Percentiles rank a stretch among this genome's conserved stretches.
Conservation (phyloP, 1,139 yeast species). For the Suhomyces terraborum region DNA sequence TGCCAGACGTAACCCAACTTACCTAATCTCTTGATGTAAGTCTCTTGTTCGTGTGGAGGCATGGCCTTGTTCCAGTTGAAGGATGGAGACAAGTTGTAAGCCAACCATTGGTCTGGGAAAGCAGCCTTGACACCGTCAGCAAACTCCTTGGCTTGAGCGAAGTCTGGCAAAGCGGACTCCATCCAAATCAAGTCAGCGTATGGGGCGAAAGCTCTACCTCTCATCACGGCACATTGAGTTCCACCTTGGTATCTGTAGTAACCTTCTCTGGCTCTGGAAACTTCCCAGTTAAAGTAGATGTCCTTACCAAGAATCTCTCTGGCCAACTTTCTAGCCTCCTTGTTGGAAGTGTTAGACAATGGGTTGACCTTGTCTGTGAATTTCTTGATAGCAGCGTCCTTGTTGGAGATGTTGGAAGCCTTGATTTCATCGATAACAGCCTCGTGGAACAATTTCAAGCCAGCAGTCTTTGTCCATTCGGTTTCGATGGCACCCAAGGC, state of each 20-base stretch:
- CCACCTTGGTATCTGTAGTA: slow-evolving; percentile 97
- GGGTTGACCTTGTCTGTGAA: slow-evolving; percentile 76
- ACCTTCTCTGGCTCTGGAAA: slow-evolving; percentile 95
- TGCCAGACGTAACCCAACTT: slow-evolving; percentile 96
- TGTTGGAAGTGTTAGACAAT: slow-evolving; percentile 69
- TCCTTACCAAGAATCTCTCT: slow-evolving; percentile 78
- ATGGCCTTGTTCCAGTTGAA: slow-evolving; percentile 98
- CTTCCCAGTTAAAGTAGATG: slow-evolving; percentile 92
- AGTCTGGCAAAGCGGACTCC: slow-evolving; percentile 97
- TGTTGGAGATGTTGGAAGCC: slow-evolving; percentile 59
- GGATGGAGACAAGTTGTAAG: slow-evolving; percentile 94
- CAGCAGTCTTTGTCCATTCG: slow-evolving; percentile 83
- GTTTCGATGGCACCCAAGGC: slow-evolving; percentile 73
- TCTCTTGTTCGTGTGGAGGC: slow-evolving; percentile 84
- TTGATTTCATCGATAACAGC: slow-evolving; percentile 87
- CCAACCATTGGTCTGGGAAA: slow-evolving; percentile 91
- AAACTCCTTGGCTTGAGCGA: slow-evolving; percentile 89
- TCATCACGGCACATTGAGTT: slow-evolving; percentile 95
- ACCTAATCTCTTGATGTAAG: slow-evolving; percentile 85
- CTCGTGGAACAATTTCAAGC: slow-evolving; percentile 85
- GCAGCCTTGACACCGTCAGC: slow-evolving; percentile 85
- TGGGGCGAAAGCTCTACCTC: slow-evolving; percentile 95
- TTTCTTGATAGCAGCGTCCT: slow-evolving; percentile 62
- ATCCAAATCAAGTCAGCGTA: slow-evolving; percentile 97
- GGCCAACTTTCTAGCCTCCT: slow-evolving; percentile 80